Evolutionary conservation across 306 rosid genomes (phyloP).

Genomic region (Fragaria nilgerrensis): DNA sequence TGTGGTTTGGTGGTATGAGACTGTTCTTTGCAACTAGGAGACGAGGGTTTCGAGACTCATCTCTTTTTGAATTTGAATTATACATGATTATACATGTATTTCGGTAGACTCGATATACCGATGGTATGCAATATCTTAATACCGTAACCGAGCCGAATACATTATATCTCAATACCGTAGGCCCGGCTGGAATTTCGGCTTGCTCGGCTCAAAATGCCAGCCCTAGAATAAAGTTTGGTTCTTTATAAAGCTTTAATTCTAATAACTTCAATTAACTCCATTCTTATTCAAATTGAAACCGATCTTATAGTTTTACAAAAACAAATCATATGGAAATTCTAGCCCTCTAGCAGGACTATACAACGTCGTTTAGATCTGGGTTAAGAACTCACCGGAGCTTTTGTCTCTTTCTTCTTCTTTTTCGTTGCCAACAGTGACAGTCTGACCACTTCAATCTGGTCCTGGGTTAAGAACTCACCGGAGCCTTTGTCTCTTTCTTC

Average conservation of each 20-base stretch:
- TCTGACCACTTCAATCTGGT: not conserved
- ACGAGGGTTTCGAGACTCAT: no score
- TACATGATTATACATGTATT: no score
- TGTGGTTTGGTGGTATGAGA: no score
- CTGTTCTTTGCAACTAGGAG: no score
- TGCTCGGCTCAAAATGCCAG: no score
- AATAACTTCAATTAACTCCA: not conserved
- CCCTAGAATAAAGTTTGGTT: not conserved
- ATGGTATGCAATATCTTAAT: no score
- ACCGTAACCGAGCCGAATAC: no score
- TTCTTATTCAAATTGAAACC: not conserved
- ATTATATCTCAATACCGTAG: no score
- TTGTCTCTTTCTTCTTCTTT: slow-evolving; percentile 8
- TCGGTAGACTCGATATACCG: no score
- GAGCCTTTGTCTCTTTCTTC: not conserved
- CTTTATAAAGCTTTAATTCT: not conserved
- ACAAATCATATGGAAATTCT: not conserved
- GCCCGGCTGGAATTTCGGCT: no score
- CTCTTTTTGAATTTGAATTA: no score
- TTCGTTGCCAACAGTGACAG: not conserved
- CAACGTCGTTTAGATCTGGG: slow-evolving; percentile 3
- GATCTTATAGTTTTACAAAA: not conserved
- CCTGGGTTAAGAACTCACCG: not conserved
- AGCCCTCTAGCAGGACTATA: not conserved
- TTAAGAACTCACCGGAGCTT: not conserved